These are phyloP conservation scores for Cyphellophora attinorum DNA, from an alignment of 2,329 filamentous ascomycete species.

Conservation along the genomic window DNA sequence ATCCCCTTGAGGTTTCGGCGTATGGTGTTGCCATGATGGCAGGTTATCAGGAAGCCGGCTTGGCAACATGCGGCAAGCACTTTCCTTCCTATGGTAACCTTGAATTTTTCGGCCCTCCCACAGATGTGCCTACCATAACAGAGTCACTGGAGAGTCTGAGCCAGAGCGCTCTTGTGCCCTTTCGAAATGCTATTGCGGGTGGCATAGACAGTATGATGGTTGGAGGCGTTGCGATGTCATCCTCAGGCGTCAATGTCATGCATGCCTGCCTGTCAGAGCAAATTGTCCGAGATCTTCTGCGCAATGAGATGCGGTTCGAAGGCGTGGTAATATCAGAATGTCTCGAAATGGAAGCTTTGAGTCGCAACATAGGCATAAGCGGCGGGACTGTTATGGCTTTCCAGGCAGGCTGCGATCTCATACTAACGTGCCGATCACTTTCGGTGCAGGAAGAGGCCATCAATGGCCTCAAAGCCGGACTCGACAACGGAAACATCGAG, in stretches of 20 bases:
- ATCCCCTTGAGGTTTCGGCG: slow-evolving; percentile 88
- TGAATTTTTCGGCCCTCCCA: slow-evolving; percentile 80
- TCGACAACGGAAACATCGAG: slow-evolving; percentile 83
- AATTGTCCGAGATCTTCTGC: slow-evolving; percentile 79
- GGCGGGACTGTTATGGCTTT: slow-evolving; percentile 96
- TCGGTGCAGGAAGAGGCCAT: slow-evolving; percentile 86
- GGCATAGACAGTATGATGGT: slow-evolving; percentile 94
- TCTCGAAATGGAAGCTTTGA: slow-evolving; percentile 90
- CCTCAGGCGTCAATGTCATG: slow-evolving; percentile 85
- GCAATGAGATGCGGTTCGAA: slow-evolving; percentile 80
- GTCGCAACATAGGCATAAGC: slow-evolving; percentile 92
- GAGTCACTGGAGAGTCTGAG: slow-evolving; percentile 89
- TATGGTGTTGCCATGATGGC: slow-evolving; percentile 86
- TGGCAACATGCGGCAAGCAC: slow-evolving; percentile 88
- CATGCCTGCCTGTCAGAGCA: slow-evolving; percentile 90
- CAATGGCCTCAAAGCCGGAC: slow-evolving; percentile 74
- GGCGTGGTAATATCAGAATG: slow-evolving; percentile 94
- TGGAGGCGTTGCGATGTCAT: slow-evolving; percentile 85
- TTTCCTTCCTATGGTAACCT: slow-evolving; percentile 94
- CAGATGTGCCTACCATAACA: slow-evolving; percentile 87
- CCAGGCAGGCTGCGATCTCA: slow-evolving; percentile 87
- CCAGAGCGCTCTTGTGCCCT: slow-evolving; percentile 82
- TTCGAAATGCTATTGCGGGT: slow-evolving; percentile 77
- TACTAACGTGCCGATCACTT: slow-evolving; percentile 80
- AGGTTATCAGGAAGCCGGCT: slow-evolving; percentile 82